Percentiles rank a stretch among this genome's conserved stretches.
These are phyloP conservation scores for Balakata baccata DNA, from an alignment of 345 rosid genomes.

Conservation along the genomic window DNA sequence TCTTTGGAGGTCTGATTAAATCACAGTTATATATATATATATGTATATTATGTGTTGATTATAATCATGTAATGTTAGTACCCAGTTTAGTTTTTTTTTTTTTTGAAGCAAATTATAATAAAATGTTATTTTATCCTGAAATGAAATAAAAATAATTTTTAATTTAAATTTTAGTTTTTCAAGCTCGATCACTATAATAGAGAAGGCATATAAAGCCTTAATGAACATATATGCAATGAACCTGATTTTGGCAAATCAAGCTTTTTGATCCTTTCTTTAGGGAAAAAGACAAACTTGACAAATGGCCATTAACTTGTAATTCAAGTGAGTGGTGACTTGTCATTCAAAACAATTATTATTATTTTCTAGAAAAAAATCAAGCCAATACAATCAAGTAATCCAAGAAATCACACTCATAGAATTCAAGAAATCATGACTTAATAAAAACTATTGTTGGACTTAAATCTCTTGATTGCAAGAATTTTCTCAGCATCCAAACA, in stretches of 20 bases:
- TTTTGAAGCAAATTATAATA: too few species aligned
- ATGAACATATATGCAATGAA: not conserved
- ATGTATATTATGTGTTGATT: too few species aligned
- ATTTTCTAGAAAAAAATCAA: not conserved
- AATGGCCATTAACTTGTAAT: not conserved
- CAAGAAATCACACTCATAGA: not conserved
- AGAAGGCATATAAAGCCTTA: not conserved
- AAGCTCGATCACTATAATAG: too few species aligned
- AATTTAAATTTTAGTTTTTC: too few species aligned
- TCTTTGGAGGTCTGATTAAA: slow-evolving; percentile 23
- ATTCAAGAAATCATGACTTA: not conserved
- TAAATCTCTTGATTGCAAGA: not conserved
- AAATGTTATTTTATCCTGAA: too few species aligned
- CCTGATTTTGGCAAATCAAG: not conserved
- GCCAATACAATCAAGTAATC: not conserved
- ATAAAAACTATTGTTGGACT: not conserved
- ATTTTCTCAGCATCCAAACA: slow-evolving; percentile 4
- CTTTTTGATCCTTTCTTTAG: not conserved
- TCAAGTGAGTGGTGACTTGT: not conserved
- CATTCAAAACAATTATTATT: not conserved
- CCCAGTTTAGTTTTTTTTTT: too few species aligned
- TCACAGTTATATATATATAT: too few species aligned
- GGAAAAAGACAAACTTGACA: not conserved
- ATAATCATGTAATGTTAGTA: too few species aligned
- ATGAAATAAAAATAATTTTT: too few species aligned